phyloP scores from a whole-genome alignment of 108 stramenopile genomes.

The Conticribra guillardii region DNA sequence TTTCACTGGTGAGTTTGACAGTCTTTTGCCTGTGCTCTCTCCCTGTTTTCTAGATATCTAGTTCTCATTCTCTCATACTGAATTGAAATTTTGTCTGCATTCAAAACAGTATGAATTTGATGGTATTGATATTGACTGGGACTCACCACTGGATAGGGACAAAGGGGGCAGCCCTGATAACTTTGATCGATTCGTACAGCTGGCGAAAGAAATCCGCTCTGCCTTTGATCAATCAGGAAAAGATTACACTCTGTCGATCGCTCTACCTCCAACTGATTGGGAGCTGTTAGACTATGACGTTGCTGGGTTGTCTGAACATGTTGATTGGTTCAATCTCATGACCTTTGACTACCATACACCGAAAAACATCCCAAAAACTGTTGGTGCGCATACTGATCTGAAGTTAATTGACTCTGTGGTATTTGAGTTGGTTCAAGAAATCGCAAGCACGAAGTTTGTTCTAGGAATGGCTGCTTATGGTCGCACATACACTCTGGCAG shows the following conservation, averaged over 20 bases:
- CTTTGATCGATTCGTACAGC: constrained; percentile 39
- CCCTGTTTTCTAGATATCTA: too few relatives aligned
- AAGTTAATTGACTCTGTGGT: constrained; percentile 54
- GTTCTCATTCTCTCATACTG: too few relatives aligned
- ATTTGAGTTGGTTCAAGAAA: constrained; percentile 30
- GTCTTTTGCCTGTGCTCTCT: neutral
- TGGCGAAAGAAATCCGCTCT: constrained; percentile 42
- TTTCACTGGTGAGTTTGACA: constrained; percentile 1
- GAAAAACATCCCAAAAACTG: constrained; percentile 49
- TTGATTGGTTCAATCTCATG: constrained; percentile 63
- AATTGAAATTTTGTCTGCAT: neutral
- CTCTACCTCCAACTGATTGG: constrained; percentile 55
- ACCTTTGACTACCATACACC: constrained; percentile 58
- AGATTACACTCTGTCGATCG: constrained; percentile 39
- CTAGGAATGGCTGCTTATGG: constrained; percentile 60
- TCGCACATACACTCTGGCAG: constrained; percentile 50
- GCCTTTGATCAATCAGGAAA: constrained; percentile 39
- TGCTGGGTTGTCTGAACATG: constrained; percentile 38
- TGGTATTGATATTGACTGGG: constrained; percentile 62
- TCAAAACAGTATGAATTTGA: constrained; percentile 49
- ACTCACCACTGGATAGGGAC: constrained; percentile 42
- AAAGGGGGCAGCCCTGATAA: constrained; percentile 51
- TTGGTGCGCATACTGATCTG: constrained; percentile 55
- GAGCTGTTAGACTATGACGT: constrained; percentile 52
- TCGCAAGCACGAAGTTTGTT: constrained; percentile 47